Evolutionary conservation across 306 rosid genomes (phyloP).

Genomic region (Alnus rubra): DNA sequence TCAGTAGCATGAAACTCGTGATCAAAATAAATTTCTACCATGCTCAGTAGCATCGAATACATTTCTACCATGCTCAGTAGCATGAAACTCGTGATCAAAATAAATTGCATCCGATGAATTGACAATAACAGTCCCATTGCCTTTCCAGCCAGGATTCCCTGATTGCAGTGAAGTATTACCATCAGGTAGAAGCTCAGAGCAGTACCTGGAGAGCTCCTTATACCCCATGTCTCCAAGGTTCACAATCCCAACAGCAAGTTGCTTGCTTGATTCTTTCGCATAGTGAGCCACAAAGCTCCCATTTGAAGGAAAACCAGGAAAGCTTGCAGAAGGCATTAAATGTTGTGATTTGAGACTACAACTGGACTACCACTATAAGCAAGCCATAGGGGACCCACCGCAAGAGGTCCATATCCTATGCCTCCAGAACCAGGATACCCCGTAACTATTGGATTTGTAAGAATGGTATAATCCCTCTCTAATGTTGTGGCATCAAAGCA

Average conservation of each 20-base stretch:
- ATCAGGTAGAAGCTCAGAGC: slow-evolving; percentile 60
- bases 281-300: too few relatives aligned
- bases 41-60: not conserved
- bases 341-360: slow-evolving; percentile 58
- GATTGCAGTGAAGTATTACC: slow-evolving; percentile 52
- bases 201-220: too few relatives aligned
- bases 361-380: slow-evolving; percentile 92
- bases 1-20: not conserved
- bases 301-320: too few relatives aligned
- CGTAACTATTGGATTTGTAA: slow-evolving; percentile 68
- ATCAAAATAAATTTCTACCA: slow-evolving; percentile 12
- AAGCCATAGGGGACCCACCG: slow-evolving; percentile 91
- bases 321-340: too few relatives aligned
- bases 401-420: slow-evolving; percentile 91
- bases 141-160: slow-evolving; percentile 51
- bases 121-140: slow-evolving; percentile 59
- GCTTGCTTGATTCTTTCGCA: too few relatives aligned
- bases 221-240: too few relatives aligned
- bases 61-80: not conserved
- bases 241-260: too few relatives aligned
- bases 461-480: slow-evolving; percentile 78
- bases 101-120: slow-evolving; percentile 52
- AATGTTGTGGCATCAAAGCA: slow-evolving; percentile 76
- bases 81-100: not conserved
- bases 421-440: slow-evolving; percentile 72